Evolutionary conservation across 208 protist species (phyloP).

Genomic region (Borovskyia barvae): DNA sequence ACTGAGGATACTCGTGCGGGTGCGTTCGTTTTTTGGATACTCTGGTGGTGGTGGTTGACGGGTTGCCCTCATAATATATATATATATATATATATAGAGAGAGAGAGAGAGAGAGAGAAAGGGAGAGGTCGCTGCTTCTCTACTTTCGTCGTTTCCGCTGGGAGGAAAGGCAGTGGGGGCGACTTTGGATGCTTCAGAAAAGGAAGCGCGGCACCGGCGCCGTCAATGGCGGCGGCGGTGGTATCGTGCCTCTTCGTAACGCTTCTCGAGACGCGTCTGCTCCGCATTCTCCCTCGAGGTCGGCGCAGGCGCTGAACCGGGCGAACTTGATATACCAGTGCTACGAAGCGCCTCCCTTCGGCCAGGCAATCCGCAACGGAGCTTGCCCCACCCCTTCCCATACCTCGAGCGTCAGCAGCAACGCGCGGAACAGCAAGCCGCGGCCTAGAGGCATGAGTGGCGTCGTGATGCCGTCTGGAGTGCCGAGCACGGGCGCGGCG

Average conservation of each 20-base stretch:
- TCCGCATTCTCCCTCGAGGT: neutral
- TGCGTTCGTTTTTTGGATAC: too few relatives aligned
- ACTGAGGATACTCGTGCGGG: too few relatives aligned
- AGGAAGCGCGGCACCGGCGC: neutral
- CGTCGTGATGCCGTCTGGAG: neutral
- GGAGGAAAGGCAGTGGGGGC: neutral
- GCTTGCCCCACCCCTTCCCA: neutral
- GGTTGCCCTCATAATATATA: too few relatives aligned
- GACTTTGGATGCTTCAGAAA: neutral
- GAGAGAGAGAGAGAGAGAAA: neutral
- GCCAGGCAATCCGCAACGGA: neutral
- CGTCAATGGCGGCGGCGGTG: neutral
- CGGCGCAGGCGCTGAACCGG: neutral
- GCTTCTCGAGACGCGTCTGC: neutral
- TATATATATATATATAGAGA: too few relatives aligned
- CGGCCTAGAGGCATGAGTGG: neutral
- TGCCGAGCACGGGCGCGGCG: too few relatives aligned
- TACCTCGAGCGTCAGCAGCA: neutral
- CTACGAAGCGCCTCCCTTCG: neutral
- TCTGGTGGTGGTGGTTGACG: too few relatives aligned
- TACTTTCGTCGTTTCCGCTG: neutral
- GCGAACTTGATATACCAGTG: slow-evolving; percentile 1
- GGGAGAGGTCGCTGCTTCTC: neutral
- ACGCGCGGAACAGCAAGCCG: neutral
- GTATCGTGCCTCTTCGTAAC: neutral